phyloP scores from a whole-genome alignment of 495 filamentous ascomycete species.

The Usnea hakonensis region DNA sequence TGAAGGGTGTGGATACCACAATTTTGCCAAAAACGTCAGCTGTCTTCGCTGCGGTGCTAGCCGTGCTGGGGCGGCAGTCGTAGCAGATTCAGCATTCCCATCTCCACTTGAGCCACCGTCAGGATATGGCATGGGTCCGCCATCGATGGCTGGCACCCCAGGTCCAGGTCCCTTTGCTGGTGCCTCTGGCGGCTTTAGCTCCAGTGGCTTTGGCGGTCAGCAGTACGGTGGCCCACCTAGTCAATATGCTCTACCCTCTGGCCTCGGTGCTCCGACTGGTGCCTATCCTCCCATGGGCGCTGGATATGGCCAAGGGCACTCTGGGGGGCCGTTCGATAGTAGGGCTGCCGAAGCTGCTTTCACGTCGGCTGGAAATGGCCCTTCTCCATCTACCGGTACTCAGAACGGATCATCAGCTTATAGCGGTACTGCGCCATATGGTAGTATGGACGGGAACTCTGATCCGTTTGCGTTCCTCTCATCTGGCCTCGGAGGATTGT shows the following conservation, averaged over 20 bases:
- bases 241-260: constrained; percentile 87
- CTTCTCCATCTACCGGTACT: constrained; percentile 43
- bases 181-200: constrained; percentile 58
- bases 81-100: constrained; percentile 87
- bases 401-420: constrained; percentile 46
- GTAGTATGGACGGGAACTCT: constrained; percentile 53
- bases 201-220: constrained; percentile 67
- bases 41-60: constrained; percentile 94
- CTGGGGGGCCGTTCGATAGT: constrained; percentile 85
- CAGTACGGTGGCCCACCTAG: constrained; percentile 83
- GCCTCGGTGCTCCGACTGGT: constrained; percentile 63
- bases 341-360: constrained; percentile 88
- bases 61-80: constrained; percentile 83
- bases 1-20: constrained; percentile 97
- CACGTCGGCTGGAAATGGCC: constrained; percentile 71
- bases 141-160: constrained; percentile 77
- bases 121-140: constrained; percentile 65
- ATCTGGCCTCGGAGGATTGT: constrained; percentile 67
- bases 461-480: constrained; percentile 91
- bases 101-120: constrained; percentile 83
- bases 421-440: constrained; percentile 38
- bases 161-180: constrained; percentile 75
- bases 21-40: constrained; percentile 98
- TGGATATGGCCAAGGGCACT: constrained; percentile 62
- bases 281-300: constrained; percentile 78